Conservation (phyloP, 2,329 filamentous ascomycete species). For the Aspergillus niger region DNA sequence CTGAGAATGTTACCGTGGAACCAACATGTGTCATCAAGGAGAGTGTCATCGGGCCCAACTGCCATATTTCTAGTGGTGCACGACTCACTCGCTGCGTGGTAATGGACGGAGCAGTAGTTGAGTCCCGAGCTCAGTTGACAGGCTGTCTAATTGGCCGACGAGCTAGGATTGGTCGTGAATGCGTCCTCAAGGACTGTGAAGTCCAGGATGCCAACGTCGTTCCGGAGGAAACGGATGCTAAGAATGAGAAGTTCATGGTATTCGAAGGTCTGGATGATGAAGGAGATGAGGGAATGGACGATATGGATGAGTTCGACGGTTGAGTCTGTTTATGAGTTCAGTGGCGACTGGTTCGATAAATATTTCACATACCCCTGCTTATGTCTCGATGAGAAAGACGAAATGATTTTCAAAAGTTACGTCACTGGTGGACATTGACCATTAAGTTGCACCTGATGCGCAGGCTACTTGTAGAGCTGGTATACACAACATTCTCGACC, state of each 20-base stretch:
- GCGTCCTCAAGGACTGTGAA: slow-evolving; percentile 82
- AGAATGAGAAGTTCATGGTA: slow-evolving; percentile 64
- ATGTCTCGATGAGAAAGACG: background rate
- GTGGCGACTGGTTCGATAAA: background rate
- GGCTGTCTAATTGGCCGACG: slow-evolving; percentile 83
- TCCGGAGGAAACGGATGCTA: slow-evolving; percentile 71
- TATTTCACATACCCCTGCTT: background rate
- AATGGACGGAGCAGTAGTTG: slow-evolving; percentile 89
- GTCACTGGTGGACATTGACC: too few species aligned
- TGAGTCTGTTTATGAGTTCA: background rate
- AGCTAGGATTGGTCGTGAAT: slow-evolving; percentile 79
- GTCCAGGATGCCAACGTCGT: slow-evolving; percentile 83
- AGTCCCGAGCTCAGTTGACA: slow-evolving; percentile 79
- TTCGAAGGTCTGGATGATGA: slow-evolving; percentile 50
- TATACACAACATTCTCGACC: too few species aligned
- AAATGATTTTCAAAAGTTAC: background rate
- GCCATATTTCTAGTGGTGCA: slow-evolving; percentile 81
- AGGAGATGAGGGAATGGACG: slow-evolving; percentile 32
- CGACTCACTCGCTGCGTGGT: slow-evolving; percentile 83
- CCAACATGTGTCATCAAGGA: slow-evolving; percentile 93
- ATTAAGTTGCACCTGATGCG: too few species aligned
- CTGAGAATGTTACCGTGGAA: slow-evolving; percentile 84
- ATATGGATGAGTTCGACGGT: slow-evolving; percentile 32
- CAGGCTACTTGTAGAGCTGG: too few species aligned
- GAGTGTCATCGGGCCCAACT: slow-evolving; percentile 82